Base-by-base conservation (phyloP, 176 grass and related monocot species). In the Aechmea fasciata region DNA sequence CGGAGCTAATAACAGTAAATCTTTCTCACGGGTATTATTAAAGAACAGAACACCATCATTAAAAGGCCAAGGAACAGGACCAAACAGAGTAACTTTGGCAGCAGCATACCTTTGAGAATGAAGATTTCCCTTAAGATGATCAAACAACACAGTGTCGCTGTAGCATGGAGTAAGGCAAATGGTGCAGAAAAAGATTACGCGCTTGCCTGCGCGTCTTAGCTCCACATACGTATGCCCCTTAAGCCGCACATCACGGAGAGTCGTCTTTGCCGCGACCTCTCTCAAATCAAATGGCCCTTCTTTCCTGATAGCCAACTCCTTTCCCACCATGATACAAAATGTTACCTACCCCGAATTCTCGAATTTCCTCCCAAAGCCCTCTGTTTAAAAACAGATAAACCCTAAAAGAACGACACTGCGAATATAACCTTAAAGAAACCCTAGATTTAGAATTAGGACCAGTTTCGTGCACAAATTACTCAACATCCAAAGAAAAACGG, bases 11-110 rank as follows among this genome's bases (percentile, higher is more conserved):
- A 82, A 23, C 24, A 75, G 71, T 1, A 55, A 63, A 64, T 88
- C 81, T 64, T 85, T 79, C 77, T 88, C 87, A 0, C 64, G 22
- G 0, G 80, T 73, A 80, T 81, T 90, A 49, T 81, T 80, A 64
- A 99, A 99, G 90, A 99, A 99, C 25, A 99, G 84, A 80, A 99
- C 84, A 9, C 95, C 90, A 15, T 99, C 95, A 18, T 80, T 99
- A 49, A 99, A 99, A 6, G 95, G 95, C 90, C 95, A 99, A 13
- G 95, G 95, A 73, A 83, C 88, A 6, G 90, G 84, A 41, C 90
- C 95, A 64, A 99, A 84, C 14, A 99, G 82, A 3, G 95, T 99
- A 52, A 87, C 71, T 83, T 99, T 90, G n/a, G 95, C 95, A 57
- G 88, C 95, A 0, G 87, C 76, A 13, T 83, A 90, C 33, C 90